phyloP scores from a whole-genome alignment of 306 rosid genomes.

The Senna tora region DNA sequence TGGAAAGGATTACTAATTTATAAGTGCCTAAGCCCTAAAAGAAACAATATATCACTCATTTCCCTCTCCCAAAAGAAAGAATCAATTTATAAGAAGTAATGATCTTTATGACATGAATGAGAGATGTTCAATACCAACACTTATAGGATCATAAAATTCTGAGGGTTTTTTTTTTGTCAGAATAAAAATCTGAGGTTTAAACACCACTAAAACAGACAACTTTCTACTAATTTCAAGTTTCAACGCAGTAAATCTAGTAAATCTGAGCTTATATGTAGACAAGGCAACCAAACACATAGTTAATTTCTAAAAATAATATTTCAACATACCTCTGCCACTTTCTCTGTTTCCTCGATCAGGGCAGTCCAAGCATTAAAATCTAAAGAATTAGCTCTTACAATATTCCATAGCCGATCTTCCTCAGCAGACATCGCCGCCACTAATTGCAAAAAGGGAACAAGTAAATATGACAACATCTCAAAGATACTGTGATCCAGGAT shows the following conservation, averaged over 20 bases:
- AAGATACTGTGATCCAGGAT: background rate
- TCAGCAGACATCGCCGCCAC: slow-evolving; percentile 77
- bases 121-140: background rate
- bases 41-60: background rate
- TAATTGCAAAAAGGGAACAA: slow-evolving; percentile 23
- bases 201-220: background rate
- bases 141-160: background rate
- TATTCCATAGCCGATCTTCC: slow-evolving; percentile 95
- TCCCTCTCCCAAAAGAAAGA: slow-evolving; percentile 15
- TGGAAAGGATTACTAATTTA: background rate
- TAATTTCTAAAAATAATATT: background rate
- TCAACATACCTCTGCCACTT: slow-evolving; percentile 74
- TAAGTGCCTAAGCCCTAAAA: background rate
- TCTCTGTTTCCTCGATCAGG: slow-evolving; percentile 96
- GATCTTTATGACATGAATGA: slow-evolving; percentile 5
- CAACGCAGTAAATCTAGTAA: background rate
- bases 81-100: background rate
- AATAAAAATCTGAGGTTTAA: background rate
- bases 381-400: slow-evolving; percentile 85
- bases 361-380: slow-evolving; percentile 97
- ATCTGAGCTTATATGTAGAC: slow-evolving; percentile 25
- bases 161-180: no score
- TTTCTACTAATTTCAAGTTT: background rate
- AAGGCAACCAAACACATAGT: background rate
- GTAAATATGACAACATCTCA: background rate